Evolutionary conservation across 1,139 yeast genomes (phyloP).

Genomic region (Blastobotrys arbuscula): DNA sequence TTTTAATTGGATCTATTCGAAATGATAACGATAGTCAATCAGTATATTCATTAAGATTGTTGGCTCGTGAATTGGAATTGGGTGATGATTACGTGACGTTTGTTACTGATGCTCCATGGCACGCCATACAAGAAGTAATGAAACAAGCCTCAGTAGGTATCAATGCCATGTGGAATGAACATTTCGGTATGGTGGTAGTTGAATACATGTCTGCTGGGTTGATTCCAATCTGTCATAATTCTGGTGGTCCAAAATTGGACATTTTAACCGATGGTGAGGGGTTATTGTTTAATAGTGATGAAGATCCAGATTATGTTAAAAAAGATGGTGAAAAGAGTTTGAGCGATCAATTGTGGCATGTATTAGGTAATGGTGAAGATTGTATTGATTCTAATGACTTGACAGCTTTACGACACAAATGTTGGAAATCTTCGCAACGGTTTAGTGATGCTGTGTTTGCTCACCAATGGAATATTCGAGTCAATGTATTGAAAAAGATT

Average conservation of each 20-base stretch:
- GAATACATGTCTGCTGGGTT: slow-evolving; percentile 87
- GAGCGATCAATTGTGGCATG: slow-evolving; percentile 41
- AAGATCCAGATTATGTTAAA: slow-evolving; percentile 48
- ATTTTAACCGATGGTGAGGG: slow-evolving; percentile 70
- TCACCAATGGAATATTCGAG: slow-evolving; percentile 48
- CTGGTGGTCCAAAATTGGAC: slow-evolving; percentile 90
- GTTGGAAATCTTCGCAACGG: slow-evolving; percentile 48
- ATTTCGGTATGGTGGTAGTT: slow-evolving; percentile 95
- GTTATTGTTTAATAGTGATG: slow-evolving; percentile 62
- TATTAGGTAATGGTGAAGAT: slow-evolving; percentile 38
- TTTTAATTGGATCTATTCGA: slow-evolving; percentile 82
- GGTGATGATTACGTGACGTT: slow-evolving; percentile 49
- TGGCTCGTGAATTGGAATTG: slow-evolving; percentile 47
- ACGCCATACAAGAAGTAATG: slow-evolving; percentile 51
- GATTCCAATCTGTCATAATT: slow-evolving; percentile 85
- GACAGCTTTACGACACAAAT: slow-evolving; percentile 46
- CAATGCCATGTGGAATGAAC: slow-evolving; percentile 99
- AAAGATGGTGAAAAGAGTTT: slow-evolving; percentile 26
- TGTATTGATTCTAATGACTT: slow-evolving; percentile 29
- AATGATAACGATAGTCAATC: slow-evolving; percentile 58
- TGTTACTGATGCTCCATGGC: slow-evolving; percentile 71
- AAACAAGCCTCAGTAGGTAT: slow-evolving; percentile 67
- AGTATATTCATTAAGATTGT: slow-evolving; percentile 45
- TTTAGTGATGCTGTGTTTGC: slow-evolving; percentile 68
- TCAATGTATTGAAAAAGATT: slow-evolving; percentile 37